Conservation (phyloP, 805 yeast species). For the Ascoidea asiatica region DNA sequence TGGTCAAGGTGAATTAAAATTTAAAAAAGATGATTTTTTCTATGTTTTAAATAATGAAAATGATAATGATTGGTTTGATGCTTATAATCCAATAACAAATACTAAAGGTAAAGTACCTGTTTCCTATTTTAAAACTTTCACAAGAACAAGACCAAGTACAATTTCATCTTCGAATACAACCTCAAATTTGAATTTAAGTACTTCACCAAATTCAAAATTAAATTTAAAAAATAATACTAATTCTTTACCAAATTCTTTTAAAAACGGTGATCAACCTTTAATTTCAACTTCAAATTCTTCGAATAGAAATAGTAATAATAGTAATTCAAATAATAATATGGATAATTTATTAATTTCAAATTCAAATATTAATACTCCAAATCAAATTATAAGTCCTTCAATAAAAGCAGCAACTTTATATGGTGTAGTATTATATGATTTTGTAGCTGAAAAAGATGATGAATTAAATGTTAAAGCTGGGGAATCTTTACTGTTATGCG, state of each 20-base stretch:
- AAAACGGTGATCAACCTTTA: too few relatives aligned
- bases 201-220: conserved; percentile 13
- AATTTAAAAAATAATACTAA: conserved; percentile 13
- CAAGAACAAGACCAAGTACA: conserved; percentile 32
- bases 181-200: not conserved
- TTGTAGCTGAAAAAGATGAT: conserved; percentile 70
- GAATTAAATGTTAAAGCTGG: conserved; percentile 78
- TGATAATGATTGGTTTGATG: conserved; percentile 67
- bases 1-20: conserved; percentile 68
- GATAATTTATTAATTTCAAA: not conserved
- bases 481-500: conserved; percentile 84
- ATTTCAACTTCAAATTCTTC: conserved; percentile 7
- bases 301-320: conserved; percentile 4
- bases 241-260: conserved; percentile 11
- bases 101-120: conserved; percentile 80
- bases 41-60: conserved; percentile 56
- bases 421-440: conserved; percentile 78
- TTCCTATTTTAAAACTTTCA: conserved; percentile 68
- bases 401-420: conserved; percentile 48
- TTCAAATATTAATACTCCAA: conserved; percentile 9
- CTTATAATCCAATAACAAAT: conserved; percentile 72
- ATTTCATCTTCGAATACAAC: conserved; percentile 3
- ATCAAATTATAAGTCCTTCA: conserved; percentile 13
- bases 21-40: conserved; percentile 77
- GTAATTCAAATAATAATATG: not conserved